Evolutionary conservation across 768 basidiomycete genomes (phyloP).

Genomic region (Tylopilus balloui): DNA sequence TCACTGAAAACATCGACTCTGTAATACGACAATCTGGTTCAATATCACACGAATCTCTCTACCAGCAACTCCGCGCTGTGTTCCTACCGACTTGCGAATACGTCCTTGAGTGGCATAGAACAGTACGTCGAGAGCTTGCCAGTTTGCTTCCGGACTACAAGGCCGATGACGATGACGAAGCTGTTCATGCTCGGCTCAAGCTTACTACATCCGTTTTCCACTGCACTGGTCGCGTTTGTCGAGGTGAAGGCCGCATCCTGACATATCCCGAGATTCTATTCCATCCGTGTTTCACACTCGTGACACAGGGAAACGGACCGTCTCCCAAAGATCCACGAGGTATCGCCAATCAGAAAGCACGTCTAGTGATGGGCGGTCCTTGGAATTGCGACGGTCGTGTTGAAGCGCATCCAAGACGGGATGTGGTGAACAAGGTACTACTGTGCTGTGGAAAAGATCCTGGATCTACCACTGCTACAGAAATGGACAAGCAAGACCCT

Average conservation of each 20-base stretch:
- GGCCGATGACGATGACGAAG: constrained; percentile 14
- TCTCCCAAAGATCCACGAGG: constrained; percentile 18
- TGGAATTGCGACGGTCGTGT: constrained; percentile 23
- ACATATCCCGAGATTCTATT: constrained; percentile 26
- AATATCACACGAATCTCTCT: constrained; percentile 8
- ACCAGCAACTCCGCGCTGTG: constrained; percentile 12
- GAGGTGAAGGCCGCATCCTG: constrained; percentile 11
- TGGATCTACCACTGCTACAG: constrained; percentile 16
- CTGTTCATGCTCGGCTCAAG: constrained; percentile 18
- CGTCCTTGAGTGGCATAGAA: constrained; percentile 27
- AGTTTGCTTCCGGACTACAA: constrained; percentile 22
- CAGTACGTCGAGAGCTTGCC: constrained; percentile 25
- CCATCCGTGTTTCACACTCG: constrained; percentile 25
- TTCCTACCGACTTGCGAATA: constrained; percentile 16
- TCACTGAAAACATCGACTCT: constrained; percentile 18
- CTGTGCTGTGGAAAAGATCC: constrained; percentile 24
- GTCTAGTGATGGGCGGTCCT: constrained; percentile 20
- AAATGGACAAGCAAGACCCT: constrained; percentile 24
- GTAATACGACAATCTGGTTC: constrained; percentile 23
- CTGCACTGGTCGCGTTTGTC: constrained; percentile 18
- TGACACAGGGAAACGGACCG: constrained; percentile 3
- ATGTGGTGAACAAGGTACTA: constrained; percentile 14
- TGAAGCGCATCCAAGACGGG: constrained; percentile 18
- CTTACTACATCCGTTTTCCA: constrained; percentile 29
- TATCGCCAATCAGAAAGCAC: constrained; percentile 23